Conservation (phyloP, 2,329 filamentous ascomycete species). For the Xylariaceae sp. region DNA sequence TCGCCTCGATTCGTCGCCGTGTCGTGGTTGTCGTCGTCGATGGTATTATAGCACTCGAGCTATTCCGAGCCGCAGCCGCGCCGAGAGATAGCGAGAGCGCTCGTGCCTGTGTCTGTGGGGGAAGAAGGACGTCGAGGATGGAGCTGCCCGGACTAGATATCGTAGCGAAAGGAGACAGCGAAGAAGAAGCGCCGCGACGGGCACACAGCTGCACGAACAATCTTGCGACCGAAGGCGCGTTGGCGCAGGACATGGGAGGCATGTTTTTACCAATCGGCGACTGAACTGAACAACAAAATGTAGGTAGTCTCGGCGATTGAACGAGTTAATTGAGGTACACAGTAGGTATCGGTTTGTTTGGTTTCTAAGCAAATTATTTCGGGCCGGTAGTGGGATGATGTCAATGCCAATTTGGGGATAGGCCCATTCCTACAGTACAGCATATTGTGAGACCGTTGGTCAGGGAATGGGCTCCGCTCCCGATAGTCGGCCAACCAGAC, state of each 20-base stretch:
- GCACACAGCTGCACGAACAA: conserved; percentile 30
- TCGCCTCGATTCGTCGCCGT: conserved; percentile 1
- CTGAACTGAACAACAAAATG: background rate
- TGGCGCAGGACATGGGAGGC: conserved; percentile 32
- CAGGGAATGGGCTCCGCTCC: too few relatives aligned
- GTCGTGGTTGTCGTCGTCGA: conserved; percentile 6
- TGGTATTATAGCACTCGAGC: too few relatives aligned
- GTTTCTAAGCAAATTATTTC: conserved; percentile 22
- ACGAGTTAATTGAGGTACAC: too few relatives aligned
- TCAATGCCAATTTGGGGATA: conserved; percentile 17
- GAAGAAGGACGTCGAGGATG: conserved; percentile 34
- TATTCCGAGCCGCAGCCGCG: background rate
- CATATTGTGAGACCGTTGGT: too few relatives aligned
- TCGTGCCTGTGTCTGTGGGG: conserved; percentile 21
- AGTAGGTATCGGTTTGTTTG: too few relatives aligned
- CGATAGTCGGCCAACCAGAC: background rate
- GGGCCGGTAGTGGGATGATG: conserved; percentile 25
- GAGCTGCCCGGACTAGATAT: conserved; percentile 16
- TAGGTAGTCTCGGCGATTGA: too few relatives aligned
- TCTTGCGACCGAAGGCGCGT: conserved; percentile 30
- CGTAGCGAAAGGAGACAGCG: conserved; percentile 1
- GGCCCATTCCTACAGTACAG: too few relatives aligned
- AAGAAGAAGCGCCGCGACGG: conserved; percentile 19
- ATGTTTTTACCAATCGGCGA: conserved; percentile 11
- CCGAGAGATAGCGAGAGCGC: conserved; percentile 21